Base-by-base conservation (phyloP, 225 moss, liverwort and hornwort species). In the Rhytidiadelphus loreus region DNA sequence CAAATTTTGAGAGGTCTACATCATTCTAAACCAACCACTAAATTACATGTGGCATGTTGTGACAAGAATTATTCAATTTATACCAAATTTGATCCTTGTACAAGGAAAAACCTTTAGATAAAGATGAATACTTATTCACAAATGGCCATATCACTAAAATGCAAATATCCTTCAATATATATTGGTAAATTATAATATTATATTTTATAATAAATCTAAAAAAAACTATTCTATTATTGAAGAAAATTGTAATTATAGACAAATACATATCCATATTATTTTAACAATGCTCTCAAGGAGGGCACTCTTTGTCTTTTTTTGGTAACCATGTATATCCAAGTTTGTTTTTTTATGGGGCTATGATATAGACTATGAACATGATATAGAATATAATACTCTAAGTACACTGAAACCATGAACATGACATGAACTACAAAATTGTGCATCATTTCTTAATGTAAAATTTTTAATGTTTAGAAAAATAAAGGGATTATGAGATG, bases 401-500 rank as follows among this genome's bases (percentile, higher is more conserved):
- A n/a, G n/a, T n/a, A n/a, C n/a, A n/a, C n/a, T n/a, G n/a, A 61
- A 70, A 41, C 8, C 25, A 41, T 25, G 5, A 70, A 25, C 14
- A 25, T 25, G 5, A 23, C 28, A 7, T 73, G 6, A 77, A 52
- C 35, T 52, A 35, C 9, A 52, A 25, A 25, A 16, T 37, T 55
- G 3, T 25, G 3, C 4, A 2, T 37, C 8, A 16, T 55, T 8
- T 53, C 24, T 8, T 9, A 6, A 37, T 23, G 19, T 6, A 55
- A 15, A 7, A 2, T 11, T 75, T 13, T 13, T 23, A 23, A 12
- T n/a, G 5, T 12, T n/a, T 39, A 56, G 16, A 56, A 26, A 78
- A 79, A 57, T 56, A 7, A 56, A 39, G 15, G 26, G 2, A 57
- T 26, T 39, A 0, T 0, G 0, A 7, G 11, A n/a, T n/a, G 4